phyloP scores from a whole-genome alignment of 768 basidiomycete genomes.

The Auricularia auricula-judae region DNA sequence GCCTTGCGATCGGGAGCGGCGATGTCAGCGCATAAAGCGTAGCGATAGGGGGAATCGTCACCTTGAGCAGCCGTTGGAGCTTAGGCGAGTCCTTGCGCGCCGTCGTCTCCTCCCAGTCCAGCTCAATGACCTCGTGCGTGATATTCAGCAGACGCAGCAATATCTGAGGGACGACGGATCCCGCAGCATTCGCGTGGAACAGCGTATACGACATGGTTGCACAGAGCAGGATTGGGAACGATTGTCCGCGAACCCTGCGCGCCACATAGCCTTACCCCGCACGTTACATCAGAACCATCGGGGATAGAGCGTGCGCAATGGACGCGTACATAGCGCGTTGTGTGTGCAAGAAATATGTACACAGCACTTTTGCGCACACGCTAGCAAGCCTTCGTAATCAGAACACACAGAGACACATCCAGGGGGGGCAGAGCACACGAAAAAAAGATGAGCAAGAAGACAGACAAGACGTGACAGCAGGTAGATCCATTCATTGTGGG shows the following conservation, averaged over 20 bases:
- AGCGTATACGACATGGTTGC: neutral
- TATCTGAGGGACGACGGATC: neutral
- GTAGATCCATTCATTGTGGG: too few species aligned
- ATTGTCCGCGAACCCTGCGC: neutral
- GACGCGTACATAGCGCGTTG: too few species aligned
- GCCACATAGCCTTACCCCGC: too few species aligned
- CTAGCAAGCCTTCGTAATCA: too few species aligned
- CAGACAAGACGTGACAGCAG: too few species aligned
- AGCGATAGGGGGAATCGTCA: neutral
- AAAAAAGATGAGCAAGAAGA: too few species aligned
- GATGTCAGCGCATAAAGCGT: neutral
- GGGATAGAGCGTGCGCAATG: too few species aligned
- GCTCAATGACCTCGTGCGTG: neutral
- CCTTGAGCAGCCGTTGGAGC: neutral
- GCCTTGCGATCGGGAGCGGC: neutral
- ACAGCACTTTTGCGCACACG: too few species aligned
- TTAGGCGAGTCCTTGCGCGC: neutral
- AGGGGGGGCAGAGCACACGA: too few species aligned
- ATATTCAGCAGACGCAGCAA: neutral
- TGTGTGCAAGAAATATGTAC: too few species aligned
- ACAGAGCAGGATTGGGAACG: neutral
- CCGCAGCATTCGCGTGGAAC: neutral
- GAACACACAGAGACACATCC: too few species aligned
- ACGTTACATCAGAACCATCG: too few species aligned
- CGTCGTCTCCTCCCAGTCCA: neutral